These are phyloP conservation scores for Aphanocladium album DNA, from an alignment of 2,329 filamentous ascomycete genomes.

Conservation along the genomic window DNA sequence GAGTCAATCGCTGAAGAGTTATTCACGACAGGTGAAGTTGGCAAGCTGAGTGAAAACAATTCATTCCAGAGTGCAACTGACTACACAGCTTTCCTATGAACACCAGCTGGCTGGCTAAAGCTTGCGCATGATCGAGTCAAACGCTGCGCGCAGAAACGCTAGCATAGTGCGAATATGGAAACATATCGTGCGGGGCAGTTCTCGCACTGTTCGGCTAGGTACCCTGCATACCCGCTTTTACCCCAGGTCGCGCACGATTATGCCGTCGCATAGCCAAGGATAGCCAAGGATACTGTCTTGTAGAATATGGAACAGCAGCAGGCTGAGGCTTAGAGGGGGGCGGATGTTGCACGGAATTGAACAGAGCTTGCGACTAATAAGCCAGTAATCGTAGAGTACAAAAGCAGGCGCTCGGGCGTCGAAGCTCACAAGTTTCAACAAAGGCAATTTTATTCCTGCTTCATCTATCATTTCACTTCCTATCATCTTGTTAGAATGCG, in stretches of 20 bases:
- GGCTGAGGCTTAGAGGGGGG: background rate
- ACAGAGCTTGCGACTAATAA: background rate
- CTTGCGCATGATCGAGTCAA: background rate
- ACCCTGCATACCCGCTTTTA: slow-evolving; percentile 2
- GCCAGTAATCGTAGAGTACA: background rate
- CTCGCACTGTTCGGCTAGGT: slow-evolving; percentile 13
- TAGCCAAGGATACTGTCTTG: background rate
- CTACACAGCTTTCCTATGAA: too few species aligned
- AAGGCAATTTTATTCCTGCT: background rate
- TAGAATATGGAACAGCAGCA: background rate
- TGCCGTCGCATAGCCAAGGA: slow-evolving; percentile 5
- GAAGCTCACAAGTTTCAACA: too few species aligned
- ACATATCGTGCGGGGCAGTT: background rate
- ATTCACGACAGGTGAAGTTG: too few species aligned
- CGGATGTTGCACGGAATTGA: background rate
- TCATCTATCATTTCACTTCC: too few species aligned
- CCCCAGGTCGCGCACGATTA: background rate
- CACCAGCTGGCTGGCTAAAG: too few species aligned
- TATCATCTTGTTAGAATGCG: slow-evolving; percentile 35
- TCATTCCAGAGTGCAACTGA: too few species aligned
- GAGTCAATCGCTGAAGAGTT: too few species aligned
- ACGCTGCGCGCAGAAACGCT: background rate
- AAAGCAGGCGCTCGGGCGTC: background rate
- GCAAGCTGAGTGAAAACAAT: too few species aligned
- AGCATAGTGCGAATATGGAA: slow-evolving; percentile 7